Conservation (phyloP, 495 filamentous ascomycete genomes). For the Lasiosphaeris hirsuta region DNA sequence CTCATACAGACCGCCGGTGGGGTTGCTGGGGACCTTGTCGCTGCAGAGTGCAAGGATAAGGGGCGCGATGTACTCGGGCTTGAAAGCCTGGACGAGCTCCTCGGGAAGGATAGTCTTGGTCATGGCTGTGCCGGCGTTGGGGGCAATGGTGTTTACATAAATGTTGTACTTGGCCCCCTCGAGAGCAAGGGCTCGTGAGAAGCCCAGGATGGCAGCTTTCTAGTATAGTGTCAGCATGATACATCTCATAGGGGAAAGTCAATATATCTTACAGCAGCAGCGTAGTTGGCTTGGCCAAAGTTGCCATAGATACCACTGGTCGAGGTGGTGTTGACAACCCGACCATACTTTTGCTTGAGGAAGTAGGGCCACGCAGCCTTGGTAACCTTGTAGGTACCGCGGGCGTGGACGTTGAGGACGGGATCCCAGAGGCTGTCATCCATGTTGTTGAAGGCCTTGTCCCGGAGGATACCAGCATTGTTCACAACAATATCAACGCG, state of each 20-base stretch:
- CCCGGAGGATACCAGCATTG: constrained; percentile 94
- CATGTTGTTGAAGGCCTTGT: constrained; percentile 99
- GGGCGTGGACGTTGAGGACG: constrained; percentile 86
- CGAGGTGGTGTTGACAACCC: constrained; percentile 92
- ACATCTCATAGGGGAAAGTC: neutral
- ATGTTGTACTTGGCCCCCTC: constrained; percentile 99
- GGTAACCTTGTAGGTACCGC: constrained; percentile 94
- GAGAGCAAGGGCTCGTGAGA: constrained; percentile 86
- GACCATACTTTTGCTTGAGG: constrained; percentile 98
- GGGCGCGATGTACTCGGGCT: constrained; percentile 97
- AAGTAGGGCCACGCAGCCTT: constrained; percentile 98
- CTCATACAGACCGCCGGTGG: constrained; percentile 91
- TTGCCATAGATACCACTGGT: constrained; percentile 98
- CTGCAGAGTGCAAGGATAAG: constrained; percentile 84
- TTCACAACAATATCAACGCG: constrained; percentile 94
- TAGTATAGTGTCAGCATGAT: constrained; percentile 27
- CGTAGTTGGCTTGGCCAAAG: constrained; percentile 98
- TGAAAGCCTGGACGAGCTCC: constrained; percentile 98
- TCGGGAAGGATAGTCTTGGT: constrained; percentile 93
- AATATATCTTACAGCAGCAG: constrained; percentile 66
- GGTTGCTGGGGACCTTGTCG: constrained; percentile 78
- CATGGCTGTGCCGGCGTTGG: constrained; percentile 96
- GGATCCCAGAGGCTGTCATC: constrained; percentile 90
- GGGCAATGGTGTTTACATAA: constrained; percentile 95
- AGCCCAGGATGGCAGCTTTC: constrained; percentile 93